Base-by-base conservation (phyloP, 306 rosid genomes). In the Rosa lucieae region DNA sequence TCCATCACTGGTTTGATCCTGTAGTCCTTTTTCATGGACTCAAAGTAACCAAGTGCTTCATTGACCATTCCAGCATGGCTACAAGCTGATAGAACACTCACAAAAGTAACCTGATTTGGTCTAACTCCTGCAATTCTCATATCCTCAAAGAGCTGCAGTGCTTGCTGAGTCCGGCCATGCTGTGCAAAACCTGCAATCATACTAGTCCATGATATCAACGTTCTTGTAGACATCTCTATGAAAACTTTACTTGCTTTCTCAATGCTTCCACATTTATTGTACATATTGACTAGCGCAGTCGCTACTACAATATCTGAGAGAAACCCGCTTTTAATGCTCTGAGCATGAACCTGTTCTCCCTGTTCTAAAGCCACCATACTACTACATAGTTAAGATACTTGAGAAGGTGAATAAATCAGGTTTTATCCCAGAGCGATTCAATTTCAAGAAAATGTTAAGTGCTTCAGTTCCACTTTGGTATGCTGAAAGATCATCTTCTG, bases 141-240 rank as follows among this genome's bases (percentile, higher is more conserved):
- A 78, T 92, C 99, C 65, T 91, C 92, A 32, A 95, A 91, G 79
- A 91, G 92, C 80, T 87, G 84, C 80, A 95, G 78, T 8, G 97
- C 94, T 85, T 91, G 97, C 75, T 85, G 89, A 80, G 90, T 85
- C 90, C 76, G 76, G 61, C 99, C 94, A 49, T 91, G 94, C 76
- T 82, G 97, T 21, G 99, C 87, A 86, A 86, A 85, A 80, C 97
- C 91, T 13, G 94, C 76, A 61, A 92, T 92, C 94, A 95, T 88
- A 23, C 97, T 86, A 77, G 99, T 95, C 99, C 99, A 95, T 10
- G 88, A 87, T 81, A 95, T 88, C 90, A 92, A 68, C 75, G 98
- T 95, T 84, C 97, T 91, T 10, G 85, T 85, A 58, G 94, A 79
- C 99, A 92, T 91, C 85, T 95, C 98, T 10, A 95, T 69, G 58